Conservation (phyloP, 345 rosid species). For the Sonneratia alba region DNA sequence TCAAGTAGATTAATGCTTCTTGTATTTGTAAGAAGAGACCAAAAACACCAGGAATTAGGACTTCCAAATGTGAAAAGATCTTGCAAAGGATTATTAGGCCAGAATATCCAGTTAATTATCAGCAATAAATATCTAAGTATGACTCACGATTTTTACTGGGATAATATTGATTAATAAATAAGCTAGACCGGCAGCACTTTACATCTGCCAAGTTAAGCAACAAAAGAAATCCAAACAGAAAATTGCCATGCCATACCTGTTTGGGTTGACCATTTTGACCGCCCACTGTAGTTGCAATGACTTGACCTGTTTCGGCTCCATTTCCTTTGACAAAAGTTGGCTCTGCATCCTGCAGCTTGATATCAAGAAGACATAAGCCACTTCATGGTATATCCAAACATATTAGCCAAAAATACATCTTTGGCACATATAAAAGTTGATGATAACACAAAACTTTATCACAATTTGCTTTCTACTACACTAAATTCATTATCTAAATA, state of each 20-base stretch:
- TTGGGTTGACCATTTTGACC: conserved; percentile 88
- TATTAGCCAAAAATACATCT: too few relatives aligned
- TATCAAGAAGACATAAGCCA: background rate
- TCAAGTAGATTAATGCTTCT: background rate
- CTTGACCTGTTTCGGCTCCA: conserved; percentile 89
- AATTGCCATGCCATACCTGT: conserved; percentile 43
- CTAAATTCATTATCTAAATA: too few relatives aligned
- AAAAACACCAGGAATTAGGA: too few relatives aligned
- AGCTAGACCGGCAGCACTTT: background rate
- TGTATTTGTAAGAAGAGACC: background rate
- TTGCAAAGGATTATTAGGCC: background rate
- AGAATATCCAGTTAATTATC: background rate
- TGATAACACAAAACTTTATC: background rate
- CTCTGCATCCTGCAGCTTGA: conserved; percentile 46
- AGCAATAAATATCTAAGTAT: too few relatives aligned
- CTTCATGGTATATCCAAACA: background rate
- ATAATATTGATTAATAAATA: background rate
- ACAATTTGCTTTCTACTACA: background rate
- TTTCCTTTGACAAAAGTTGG: conserved; percentile 59
- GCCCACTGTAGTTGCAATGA: conserved; percentile 68
- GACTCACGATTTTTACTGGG: background rate
- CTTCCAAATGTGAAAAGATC: too few relatives aligned
- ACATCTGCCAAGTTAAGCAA: too few relatives aligned
- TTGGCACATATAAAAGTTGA: background rate
- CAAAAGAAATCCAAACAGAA: too few relatives aligned